Percentiles rank a stretch among this genome's conserved stretches.
Evolutionary conservation across 306 rosid species (phyloP).

Genomic region (Sphenostylis stenocarpa): DNA sequence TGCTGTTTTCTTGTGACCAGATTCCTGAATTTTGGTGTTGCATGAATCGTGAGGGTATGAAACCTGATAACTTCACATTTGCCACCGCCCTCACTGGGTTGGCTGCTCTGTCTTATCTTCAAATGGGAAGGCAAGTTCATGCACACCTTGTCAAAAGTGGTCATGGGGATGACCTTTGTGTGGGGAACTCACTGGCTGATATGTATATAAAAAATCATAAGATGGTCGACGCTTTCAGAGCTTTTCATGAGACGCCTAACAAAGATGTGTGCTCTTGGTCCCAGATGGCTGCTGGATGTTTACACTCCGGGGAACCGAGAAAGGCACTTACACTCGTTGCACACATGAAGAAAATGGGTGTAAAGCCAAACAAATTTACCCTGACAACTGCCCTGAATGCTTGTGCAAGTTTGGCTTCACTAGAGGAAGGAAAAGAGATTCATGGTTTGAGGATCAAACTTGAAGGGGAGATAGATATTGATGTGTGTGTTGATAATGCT

Average conservation of each 20-base stretch:
- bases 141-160: conserved; percentile 64
- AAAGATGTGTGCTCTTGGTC: conserved; percentile 80
- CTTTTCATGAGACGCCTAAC: conserved; percentile 62
- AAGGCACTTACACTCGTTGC: conserved; percentile 53
- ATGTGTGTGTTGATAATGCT: conserved; percentile 77
- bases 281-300: conserved; percentile 71
- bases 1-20: conserved; percentile 46
- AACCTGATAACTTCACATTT: conserved; percentile 64
- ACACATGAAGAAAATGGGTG: conserved; percentile 49
- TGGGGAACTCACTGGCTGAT: conserved; percentile 67
- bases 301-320: conserved; percentile 60
- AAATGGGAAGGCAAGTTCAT: conserved; percentile 67
- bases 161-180: conserved; percentile 59
- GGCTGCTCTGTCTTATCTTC: conserved; percentile 54
- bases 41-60: conserved; percentile 47
- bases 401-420: conserved; percentile 61
- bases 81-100: conserved; percentile 60
- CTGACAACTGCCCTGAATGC: conserved; percentile 71
- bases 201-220: conserved; percentile 62
- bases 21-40: conserved; percentile 58
- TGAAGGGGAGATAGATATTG: conserved; percentile 59
- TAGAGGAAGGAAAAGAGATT: conserved; percentile 70
- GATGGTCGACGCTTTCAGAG: conserved; percentile 59
- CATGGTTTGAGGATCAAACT: conserved; percentile 74
- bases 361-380: conserved; percentile 66